Base-by-base conservation (phyloP, 805 yeast genomes). In the Nakazawaea peltata region DNA sequence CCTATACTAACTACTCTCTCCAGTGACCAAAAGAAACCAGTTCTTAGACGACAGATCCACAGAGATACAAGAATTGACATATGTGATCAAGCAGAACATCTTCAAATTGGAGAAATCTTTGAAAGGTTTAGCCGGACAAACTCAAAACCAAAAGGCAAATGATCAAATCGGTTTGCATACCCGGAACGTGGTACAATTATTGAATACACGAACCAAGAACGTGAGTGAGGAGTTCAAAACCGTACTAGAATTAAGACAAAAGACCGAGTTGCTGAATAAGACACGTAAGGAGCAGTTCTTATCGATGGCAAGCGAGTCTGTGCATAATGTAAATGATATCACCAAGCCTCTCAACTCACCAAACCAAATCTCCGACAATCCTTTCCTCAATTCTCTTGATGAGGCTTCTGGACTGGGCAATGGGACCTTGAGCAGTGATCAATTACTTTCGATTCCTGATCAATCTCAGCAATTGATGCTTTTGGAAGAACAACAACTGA, bases 31-130 rank as follows among this genome's bases (percentile, higher is more conserved):
- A 55, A 68, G 87, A 47, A 88, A 87, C 53, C 94, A 96, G 14
- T 59, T 90, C 52, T 85, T 92, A 45, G 95, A 88, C 51, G 98
- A 92, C 57, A 79, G 82, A 45, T 97, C 97, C 1, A 79, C 85
- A 12, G 97, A 92, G 52, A 85, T 92, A 43, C 84, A 88, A 15
- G 96, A 92, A 55, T 65, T 92, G 44, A 88, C 98, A 0, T 83
- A 79, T 46, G 80, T 87, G 28, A 78, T 81, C 41, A 83, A 81
- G 44, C 97, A 92, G 55, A 94, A 83, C 49, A 77, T 92, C 33
- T 78, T 87, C 51, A 75, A 76, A 44, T 76, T 92, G 43, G 94
- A 84, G 49, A 76, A 79, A 48, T 69, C 69, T 42, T 67, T 83
- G 44, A 77, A 76, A 47, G 74, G 65, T 37, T 60, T 81, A 40